These are phyloP conservation scores for Sclerotinia borealis DNA, from an alignment of 2,329 filamentous ascomycete species.

Conservation along the genomic window DNA sequence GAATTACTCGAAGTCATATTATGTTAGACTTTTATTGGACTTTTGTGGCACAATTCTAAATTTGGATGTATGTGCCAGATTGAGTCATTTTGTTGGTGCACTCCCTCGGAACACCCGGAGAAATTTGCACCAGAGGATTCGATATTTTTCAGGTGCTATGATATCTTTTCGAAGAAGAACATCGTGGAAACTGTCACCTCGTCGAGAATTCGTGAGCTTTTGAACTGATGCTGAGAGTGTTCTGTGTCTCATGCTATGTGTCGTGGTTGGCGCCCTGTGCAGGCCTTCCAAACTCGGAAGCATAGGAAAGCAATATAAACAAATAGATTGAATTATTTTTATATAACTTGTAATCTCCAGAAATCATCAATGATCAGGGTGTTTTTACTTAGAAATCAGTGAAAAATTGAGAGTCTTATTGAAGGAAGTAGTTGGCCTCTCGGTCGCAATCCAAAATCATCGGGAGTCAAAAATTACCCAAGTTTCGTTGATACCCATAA, in stretches of 20 bases:
- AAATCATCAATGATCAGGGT: neutral
- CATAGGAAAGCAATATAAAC: neutral
- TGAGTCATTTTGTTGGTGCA: neutral
- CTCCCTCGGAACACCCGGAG: constrained; percentile 1
- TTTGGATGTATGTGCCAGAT: constrained; percentile 2
- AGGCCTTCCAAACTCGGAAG: neutral
- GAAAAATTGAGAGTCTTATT: neutral
- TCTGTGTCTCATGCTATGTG: neutral
- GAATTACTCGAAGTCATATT: neutral
- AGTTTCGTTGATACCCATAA: neutral
- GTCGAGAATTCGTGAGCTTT: neutral
- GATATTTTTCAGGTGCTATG: neutral
- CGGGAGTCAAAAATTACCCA: constrained; percentile 5
- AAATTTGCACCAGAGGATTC: neutral
- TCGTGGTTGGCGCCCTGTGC: neutral
- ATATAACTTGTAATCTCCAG: neutral
- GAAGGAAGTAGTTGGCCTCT: neutral
- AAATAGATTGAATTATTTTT: neutral
- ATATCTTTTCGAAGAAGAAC: neutral
- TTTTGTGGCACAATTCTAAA: neutral
- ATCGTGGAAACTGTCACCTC: neutral
- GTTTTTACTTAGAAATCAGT: neutral
- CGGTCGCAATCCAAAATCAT: constrained; percentile 6
- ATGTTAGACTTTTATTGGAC: neutral
- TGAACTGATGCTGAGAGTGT: neutral